Percentiles rank a stretch among this genome's conserved stretches.
These are phyloP conservation scores for Carex myosuroides DNA, from an alignment of 176 grass and related monocot species.

Conservation along the genomic window DNA sequence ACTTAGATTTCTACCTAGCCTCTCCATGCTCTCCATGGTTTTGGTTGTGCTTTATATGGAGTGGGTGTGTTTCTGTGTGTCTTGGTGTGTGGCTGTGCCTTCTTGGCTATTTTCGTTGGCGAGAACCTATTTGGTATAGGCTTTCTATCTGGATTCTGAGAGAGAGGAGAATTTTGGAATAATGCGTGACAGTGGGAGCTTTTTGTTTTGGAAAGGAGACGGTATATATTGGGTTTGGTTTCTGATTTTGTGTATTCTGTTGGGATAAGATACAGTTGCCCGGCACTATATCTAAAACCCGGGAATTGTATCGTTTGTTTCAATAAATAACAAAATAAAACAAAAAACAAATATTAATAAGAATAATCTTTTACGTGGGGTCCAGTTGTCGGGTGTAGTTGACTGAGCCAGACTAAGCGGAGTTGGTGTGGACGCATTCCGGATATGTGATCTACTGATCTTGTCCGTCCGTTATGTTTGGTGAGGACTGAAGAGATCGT, in stretches of 20 bases:
- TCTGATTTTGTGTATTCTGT: not conserved
- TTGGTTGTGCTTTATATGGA: not conserved
- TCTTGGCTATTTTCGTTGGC: not conserved
- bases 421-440: not conserved
- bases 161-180: not conserved
- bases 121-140: not conserved
- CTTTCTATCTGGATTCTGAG: not conserved
- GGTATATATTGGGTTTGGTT: not conserved
- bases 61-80: not conserved
- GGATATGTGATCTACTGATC: too few relatives aligned
- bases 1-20: constrained; percentile 63
- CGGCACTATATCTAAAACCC: not conserved
- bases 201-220: not conserved
- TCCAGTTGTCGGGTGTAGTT: not conserved
- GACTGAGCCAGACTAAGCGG: not conserved
- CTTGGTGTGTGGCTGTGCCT: not conserved
- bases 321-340: not conserved
- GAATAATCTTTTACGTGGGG: not conserved
- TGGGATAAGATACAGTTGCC: not conserved
- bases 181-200: not conserved
- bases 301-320: not conserved
- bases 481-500: not conserved
- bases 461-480: not conserved
- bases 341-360: not conserved
- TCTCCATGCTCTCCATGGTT: constrained; percentile 39